Conservation (phyloP, 1,284 basidiomycete species). For the Singerocomus rubriflavus region DNA sequence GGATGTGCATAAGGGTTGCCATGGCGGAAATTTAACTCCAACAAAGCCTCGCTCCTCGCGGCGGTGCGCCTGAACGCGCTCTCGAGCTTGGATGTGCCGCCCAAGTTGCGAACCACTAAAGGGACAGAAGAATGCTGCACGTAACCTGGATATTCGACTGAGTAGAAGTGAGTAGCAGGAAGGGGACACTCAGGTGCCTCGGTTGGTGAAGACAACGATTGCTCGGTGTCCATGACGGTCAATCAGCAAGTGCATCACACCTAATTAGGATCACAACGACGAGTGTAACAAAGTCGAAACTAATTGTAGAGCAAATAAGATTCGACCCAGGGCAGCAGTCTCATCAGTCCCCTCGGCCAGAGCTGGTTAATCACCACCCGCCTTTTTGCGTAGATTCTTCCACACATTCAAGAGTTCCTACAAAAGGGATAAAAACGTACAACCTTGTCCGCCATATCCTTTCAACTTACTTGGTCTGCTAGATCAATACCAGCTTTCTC, state of each 20-base stretch:
- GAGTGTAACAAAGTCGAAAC: not conserved
- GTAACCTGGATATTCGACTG: slow-evolving; percentile 89
- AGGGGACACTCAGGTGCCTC: slow-evolving; percentile 48
- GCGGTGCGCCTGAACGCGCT: slow-evolving; percentile 66
- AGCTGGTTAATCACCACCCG: slow-evolving; percentile 12
- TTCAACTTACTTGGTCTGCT: slow-evolving; percentile 37
- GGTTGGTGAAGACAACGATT: slow-evolving; percentile 13
- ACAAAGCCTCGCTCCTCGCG: slow-evolving; percentile 53
- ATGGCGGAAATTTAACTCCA: slow-evolving; percentile 75
- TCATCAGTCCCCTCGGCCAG: not conserved
- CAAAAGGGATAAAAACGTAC: not conserved
- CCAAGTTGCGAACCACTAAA: slow-evolving; percentile 61
- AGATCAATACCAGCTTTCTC: slow-evolving; percentile 59
- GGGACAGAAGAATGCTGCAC: slow-evolving; percentile 63
- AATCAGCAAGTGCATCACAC: slow-evolving; percentile 11
- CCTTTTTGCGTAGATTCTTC: slow-evolving; percentile 33
- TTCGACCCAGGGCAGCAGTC: not conserved
- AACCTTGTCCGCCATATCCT: not conserved
- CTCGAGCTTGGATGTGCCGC: slow-evolving; percentile 68
- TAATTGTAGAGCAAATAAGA: not conserved
- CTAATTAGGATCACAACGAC: not conserved
- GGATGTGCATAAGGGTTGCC: slow-evolving; percentile 78
- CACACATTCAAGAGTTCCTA: slow-evolving; percentile 37
- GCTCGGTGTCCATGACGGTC: slow-evolving; percentile 15
- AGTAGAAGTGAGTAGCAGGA: slow-evolving; percentile 64